phyloP scores from a whole-genome alignment of 2,329 filamentous ascomycete genomes.

The Pestalotiopsis sp. region DNA sequence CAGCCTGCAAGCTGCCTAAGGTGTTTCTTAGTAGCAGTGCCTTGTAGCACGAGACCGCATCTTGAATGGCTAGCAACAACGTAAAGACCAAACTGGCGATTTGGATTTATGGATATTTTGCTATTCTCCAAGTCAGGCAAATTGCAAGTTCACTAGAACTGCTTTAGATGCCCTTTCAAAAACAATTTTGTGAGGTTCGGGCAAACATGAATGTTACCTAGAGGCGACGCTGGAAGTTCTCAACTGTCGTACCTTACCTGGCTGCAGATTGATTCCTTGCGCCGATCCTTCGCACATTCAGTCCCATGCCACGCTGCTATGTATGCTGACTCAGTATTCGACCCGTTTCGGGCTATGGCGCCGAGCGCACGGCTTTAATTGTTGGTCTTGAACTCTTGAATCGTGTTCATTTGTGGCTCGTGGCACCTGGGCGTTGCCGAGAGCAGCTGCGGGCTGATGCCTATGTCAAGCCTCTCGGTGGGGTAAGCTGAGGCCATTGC shows the following conservation, averaged over 20 bases:
- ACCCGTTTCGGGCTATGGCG: neutral
- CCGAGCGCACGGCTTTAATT: neutral
- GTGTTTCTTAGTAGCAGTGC: too few relatives aligned
- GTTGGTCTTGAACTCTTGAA: neutral
- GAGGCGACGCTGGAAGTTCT: neutral
- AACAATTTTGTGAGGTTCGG: too few relatives aligned
- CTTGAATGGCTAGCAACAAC: too few relatives aligned
- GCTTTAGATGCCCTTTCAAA: too few relatives aligned
- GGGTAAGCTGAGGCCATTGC: neutral
- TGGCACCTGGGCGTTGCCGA: neutral
- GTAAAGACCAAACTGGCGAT: too few relatives aligned
- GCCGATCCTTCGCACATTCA: neutral
- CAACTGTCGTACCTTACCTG: neutral
- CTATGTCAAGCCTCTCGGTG: neutral
- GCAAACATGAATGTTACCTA: too few relatives aligned
- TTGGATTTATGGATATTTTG: too few relatives aligned
- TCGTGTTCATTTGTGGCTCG: neutral
- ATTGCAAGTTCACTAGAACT: too few relatives aligned
- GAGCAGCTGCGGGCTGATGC: neutral
- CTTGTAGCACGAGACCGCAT: too few relatives aligned
- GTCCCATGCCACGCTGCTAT: neutral
- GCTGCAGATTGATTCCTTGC: neutral
- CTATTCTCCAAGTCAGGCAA: too few relatives aligned
- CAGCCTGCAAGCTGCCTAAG: too few relatives aligned
- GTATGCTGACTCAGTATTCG: neutral